Evolutionary conservation across 768 basidiomycete genomes (phyloP), one percentile per base, ranked within the genome.

Genomic region (Omphalotus guepiniiformis): DNA sequence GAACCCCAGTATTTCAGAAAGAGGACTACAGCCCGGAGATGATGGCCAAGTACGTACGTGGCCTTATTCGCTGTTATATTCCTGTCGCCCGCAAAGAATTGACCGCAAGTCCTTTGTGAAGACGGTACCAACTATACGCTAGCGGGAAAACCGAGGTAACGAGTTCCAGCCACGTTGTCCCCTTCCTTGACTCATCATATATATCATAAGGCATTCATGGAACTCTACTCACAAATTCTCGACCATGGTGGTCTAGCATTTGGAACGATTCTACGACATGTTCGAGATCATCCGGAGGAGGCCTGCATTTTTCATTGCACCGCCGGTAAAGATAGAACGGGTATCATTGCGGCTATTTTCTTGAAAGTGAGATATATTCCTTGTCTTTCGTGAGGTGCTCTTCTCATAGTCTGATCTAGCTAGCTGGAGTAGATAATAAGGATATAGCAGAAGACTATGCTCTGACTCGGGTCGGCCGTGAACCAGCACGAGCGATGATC

Each of bases 291-390:
- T 47, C 83, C 88, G 57, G 70, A 74, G 32, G 75, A 79, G 16
- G 78, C 75, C 0, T 83, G 76, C 53, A 51, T 90, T 22, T 86
- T 91, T 54, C 87, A 91, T 55, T 92, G 89, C 54, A 90, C 89
- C 45, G 89, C 87, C 22, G 89, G 89, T 3, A 92, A 91, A 62
- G 88, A 92, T 64, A 70, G 89, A 55, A 91, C 89, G 2, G 89
- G 88, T 13, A 67, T 91, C 19, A 64, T 85, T 29, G 85, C 86
- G 12, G 88, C 88, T 5, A 71, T 91, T 25, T 56, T 90, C 11
- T 68, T 91, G 21, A 80, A 82, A 64, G 88, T 88, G 58, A 25
- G 63, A 34, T 28, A 8, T 4, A n/a, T 39, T 36, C 1, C 19
- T 25, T 32, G 41, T 23, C n/a, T 40, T 39, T 42, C 48, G 39